Conservation (phyloP, 106 monocot species). For the Dendrobium huoshanense region DNA sequence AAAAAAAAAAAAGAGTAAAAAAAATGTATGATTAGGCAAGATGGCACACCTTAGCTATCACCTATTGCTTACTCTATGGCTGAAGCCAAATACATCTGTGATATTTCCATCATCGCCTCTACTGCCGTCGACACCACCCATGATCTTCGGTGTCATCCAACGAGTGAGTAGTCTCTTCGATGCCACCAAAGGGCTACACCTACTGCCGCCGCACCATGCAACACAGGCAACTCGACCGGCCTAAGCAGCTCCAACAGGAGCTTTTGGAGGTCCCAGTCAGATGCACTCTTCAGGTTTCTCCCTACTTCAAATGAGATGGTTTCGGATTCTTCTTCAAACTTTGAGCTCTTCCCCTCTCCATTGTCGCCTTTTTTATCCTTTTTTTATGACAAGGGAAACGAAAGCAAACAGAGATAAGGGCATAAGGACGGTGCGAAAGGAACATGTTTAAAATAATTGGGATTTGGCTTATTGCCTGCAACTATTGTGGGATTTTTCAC, state of each 20-base stretch:
- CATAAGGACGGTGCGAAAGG: not conserved
- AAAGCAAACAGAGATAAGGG: not conserved
- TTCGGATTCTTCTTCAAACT: not conserved
- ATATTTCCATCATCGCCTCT: not conserved
- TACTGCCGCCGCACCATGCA: not conserved
- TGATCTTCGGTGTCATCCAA: not conserved
- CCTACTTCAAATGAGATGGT: not conserved
- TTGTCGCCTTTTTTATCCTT: not conserved
- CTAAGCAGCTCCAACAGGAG: slow-evolving; percentile 2
- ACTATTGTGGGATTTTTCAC: too few species aligned
- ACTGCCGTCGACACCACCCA: not conserved
- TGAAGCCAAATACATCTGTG: slow-evolving; percentile 6
- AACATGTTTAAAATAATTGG: not conserved
- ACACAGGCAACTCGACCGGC: slow-evolving; percentile 3
- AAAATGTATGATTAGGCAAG: not conserved
- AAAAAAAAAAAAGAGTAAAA: not conserved
- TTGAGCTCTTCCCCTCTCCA: not conserved
- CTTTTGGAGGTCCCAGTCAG: slow-evolving; percentile 20
- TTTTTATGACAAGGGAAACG: not conserved
- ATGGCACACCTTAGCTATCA: not conserved
- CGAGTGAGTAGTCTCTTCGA: slow-evolving; percentile 3
- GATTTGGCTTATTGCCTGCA: too few species aligned
- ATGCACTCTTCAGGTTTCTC: slow-evolving; percentile 12
- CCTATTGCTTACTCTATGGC: not conserved
- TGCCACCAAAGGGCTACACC: slow-evolving; percentile 4